Evolutionary conservation across 345 rosid species (phyloP).

Genomic region (Populus deltoides): DNA sequence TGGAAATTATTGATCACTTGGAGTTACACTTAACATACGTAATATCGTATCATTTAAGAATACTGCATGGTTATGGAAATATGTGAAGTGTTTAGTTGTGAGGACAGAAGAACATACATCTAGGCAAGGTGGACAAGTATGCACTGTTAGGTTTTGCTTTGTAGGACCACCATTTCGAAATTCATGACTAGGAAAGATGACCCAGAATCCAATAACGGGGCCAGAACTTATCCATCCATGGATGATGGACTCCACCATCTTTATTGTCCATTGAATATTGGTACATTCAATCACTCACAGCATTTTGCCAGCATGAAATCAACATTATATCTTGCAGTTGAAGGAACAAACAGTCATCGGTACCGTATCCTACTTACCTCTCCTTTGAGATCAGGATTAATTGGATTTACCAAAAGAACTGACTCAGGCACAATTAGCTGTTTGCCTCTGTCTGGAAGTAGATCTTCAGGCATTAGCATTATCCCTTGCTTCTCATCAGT

Average conservation of each 20-base stretch:
- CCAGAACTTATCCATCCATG: slow-evolving; percentile 45
- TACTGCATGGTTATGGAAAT: no score
- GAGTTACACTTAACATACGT: no score
- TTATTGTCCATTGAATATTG: slow-evolving; percentile 40
- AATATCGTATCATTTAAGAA: no score
- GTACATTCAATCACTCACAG: slow-evolving; percentile 15
- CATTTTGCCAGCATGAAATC: background rate
- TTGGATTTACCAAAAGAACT: slow-evolving; percentile 74
- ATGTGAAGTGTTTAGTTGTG: no score
- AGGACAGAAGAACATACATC: no score
- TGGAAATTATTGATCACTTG: no score
- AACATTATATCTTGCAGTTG: background rate
- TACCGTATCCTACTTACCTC: slow-evolving; percentile 49
- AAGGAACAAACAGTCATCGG: background rate
- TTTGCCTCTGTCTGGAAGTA: slow-evolving; percentile 36
- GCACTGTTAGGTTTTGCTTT: no score
- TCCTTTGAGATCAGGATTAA: slow-evolving; percentile 53
- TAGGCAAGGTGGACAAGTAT: no score
- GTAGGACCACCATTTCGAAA: background rate
- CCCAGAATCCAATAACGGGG: slow-evolving; percentile 41
- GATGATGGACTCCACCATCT: slow-evolving; percentile 38
- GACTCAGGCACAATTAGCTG: slow-evolving; percentile 72
- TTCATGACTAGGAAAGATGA: slow-evolving; percentile 34
- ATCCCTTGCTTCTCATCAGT: slow-evolving; percentile 37
- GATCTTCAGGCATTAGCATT: slow-evolving; percentile 46